phyloP scores from a whole-genome alignment of 352 stramenopile species.

The Phytopythium kandeliae region DNA sequence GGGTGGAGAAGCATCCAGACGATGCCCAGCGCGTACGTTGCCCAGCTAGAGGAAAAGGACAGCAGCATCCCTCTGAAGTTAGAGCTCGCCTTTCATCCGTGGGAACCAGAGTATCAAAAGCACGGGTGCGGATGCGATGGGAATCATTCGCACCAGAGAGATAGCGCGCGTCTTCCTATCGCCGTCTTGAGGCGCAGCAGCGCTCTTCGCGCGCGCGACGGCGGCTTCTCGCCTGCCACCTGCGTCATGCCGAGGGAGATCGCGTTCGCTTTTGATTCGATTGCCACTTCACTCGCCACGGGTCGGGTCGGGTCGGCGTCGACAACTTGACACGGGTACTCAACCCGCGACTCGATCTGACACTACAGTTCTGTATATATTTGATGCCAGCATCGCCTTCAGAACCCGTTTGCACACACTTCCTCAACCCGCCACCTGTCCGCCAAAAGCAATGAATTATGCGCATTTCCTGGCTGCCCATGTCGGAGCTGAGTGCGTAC shows the following conservation, averaged over 20 bases:
- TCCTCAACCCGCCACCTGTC: too few relatives aligned
- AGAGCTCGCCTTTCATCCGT: too few relatives aligned
- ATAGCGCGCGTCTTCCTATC: conserved; percentile 22
- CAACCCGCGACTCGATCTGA: too few relatives aligned
- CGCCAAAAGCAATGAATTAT: too few relatives aligned
- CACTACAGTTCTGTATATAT: too few relatives aligned
- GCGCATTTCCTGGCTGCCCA: too few relatives aligned
- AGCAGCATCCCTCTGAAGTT: too few relatives aligned
- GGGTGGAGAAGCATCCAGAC: conserved; percentile 81
- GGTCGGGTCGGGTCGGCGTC: background rate
- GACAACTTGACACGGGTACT: too few relatives aligned
- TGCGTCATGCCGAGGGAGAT: background rate
- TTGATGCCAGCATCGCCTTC: too few relatives aligned
- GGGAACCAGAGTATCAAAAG: too few relatives aligned
- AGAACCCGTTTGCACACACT: too few relatives aligned
- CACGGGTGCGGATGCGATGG: background rate
- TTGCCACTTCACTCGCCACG: background rate
- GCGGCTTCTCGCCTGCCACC: conserved; percentile 14
- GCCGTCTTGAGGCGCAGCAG: conserved; percentile 20
- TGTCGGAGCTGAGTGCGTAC: conserved; percentile 31
- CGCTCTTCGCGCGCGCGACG: conserved; percentile 14
- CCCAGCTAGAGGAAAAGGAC: conserved; percentile 30
- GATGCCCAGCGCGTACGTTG: conserved; percentile 55
- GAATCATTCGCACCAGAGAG: conserved; percentile 25
- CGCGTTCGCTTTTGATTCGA: background rate